phyloP scores from a whole-genome alignment of 176 grass and related monocot species.

The Echinochloa phyllopogon region DNA sequence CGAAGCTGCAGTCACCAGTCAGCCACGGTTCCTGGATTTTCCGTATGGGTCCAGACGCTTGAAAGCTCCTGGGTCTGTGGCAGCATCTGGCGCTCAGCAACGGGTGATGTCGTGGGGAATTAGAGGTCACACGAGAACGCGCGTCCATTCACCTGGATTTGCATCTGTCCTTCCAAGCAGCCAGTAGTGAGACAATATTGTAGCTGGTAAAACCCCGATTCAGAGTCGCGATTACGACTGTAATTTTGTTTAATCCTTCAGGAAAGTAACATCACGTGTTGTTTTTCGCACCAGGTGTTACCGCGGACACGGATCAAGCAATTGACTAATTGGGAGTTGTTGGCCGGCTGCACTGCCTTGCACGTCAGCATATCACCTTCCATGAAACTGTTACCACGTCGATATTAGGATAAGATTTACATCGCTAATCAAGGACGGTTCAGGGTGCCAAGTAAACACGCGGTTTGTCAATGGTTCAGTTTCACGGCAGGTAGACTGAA shows the following conservation, averaged over 20 bases:
- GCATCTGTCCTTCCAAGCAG: slow-evolving; percentile 13
- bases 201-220: background rate
- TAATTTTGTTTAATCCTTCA: slow-evolving; percentile 6
- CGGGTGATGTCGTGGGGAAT: slow-evolving; percentile 40
- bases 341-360: background rate
- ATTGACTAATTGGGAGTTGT: slow-evolving; percentile 28
- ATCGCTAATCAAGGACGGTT: slow-evolving; percentile 10
- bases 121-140: slow-evolving; percentile 31
- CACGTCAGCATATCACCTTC: slow-evolving; percentile 34
- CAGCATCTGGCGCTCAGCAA: background rate
- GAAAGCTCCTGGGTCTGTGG: slow-evolving; percentile 34
- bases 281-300: background rate
- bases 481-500: slow-evolving; percentile 30
- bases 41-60: slow-evolving; percentile 39
- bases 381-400: slow-evolving; percentile 37
- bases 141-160: slow-evolving; percentile 21
- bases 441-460: slow-evolving; percentile 7
- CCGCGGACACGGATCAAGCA: background rate
- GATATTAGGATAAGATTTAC: slow-evolving; percentile 34
- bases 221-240: slow-evolving; percentile 19
- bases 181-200: background rate
- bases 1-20: slow-evolving; percentile 27
- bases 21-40: slow-evolving; percentile 33
- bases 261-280: slow-evolving; percentile 31
- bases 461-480: background rate